phyloP scores from a whole-genome alignment of 176 grass and related monocot species.

The Rhynchospora tenuis region DNA sequence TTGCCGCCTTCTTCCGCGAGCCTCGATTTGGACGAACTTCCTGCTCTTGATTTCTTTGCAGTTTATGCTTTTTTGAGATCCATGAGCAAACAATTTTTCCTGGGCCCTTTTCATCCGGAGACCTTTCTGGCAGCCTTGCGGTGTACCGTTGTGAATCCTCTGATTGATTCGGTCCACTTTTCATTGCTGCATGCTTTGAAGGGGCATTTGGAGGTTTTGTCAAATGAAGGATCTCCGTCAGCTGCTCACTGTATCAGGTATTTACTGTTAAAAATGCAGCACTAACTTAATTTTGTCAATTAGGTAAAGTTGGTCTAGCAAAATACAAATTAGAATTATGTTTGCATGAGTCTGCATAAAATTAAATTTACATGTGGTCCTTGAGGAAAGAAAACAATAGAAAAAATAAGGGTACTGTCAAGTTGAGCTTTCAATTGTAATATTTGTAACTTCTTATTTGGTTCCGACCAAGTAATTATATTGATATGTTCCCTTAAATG shows the following conservation, averaged over 20 bases:
- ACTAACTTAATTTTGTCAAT: neutral
- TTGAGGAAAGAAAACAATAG: neutral
- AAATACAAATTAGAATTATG: neutral
- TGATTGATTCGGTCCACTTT: constrained; percentile 95
- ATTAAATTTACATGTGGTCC: neutral
- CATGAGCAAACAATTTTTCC: constrained; percentile 63
- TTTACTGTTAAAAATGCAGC: neutral
- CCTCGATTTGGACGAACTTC: constrained; percentile 57
- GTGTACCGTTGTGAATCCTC: constrained; percentile 40
- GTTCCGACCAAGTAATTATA: neutral
- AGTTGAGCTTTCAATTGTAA: neutral
- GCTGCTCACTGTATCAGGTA: constrained; percentile 84
- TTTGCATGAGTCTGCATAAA: neutral
- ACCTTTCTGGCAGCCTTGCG: constrained; percentile 52
- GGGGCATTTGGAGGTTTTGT: constrained; percentile 54
- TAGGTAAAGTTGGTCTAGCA: neutral
- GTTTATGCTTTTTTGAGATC: constrained; percentile 85
- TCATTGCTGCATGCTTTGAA: constrained; percentile 65
- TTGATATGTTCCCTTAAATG: neutral
- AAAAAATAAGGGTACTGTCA: neutral
- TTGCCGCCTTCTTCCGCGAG: constrained; percentile 62
- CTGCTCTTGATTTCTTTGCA: constrained; percentile 71
- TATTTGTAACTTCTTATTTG: neutral
- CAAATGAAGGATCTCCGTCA: constrained; percentile 64
- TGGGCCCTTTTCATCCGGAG: constrained; percentile 67